A percentile compares a stretch with the other conserved stretches of the same genome.
phyloP scores from a whole-genome alignment of 2,329 filamentous ascomycete genomes.

The Aaosphaeria pasadenensis region DNA sequence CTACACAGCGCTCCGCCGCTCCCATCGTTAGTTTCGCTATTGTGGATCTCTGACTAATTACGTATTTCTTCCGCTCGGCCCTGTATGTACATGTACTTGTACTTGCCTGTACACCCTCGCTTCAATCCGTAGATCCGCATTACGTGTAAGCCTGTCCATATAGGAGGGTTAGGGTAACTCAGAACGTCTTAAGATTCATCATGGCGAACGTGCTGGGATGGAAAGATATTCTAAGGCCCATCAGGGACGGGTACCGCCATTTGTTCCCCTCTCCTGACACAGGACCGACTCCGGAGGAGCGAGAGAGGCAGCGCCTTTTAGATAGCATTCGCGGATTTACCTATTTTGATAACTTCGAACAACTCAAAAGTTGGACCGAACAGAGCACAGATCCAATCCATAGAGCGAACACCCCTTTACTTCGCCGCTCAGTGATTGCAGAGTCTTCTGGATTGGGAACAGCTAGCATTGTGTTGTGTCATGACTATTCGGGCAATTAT shows the following conservation, averaged over 20 bases:
- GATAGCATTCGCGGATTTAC: conserved; percentile 38
- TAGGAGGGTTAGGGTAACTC: too few relatives aligned
- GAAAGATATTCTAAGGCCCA: conserved; percentile 39
- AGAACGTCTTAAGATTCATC: neutral
- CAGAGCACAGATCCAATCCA: conserved; percentile 33
- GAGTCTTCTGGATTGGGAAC: conserved; percentile 4
- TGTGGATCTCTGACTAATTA: too few relatives aligned
- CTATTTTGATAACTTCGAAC: conserved; percentile 41
- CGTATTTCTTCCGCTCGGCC: too few relatives aligned
- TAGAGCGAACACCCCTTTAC: conserved; percentile 37
- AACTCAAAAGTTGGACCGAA: conserved; percentile 34
- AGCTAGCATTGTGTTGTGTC: conserved; percentile 33
- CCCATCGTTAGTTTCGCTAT: too few relatives aligned
- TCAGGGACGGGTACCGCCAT: conserved; percentile 38
- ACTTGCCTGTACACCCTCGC: too few relatives aligned
- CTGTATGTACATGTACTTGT: too few relatives aligned
- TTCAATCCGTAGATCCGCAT: too few relatives aligned
- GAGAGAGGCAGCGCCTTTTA: conserved; percentile 21
- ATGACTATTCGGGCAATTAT: conserved; percentile 44
- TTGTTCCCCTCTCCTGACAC: conserved; percentile 32
- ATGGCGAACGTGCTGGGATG: conserved; percentile 29
- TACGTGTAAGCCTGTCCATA: too few relatives aligned
- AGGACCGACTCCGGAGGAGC: conserved; percentile 32
- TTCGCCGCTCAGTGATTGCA: conserved; percentile 14
- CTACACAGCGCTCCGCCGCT: too few relatives aligned